These are phyloP conservation scores for Keithomyces neogunnii DNA, from an alignment of 2,329 filamentous ascomycete genomes.

Conservation along the genomic window DNA sequence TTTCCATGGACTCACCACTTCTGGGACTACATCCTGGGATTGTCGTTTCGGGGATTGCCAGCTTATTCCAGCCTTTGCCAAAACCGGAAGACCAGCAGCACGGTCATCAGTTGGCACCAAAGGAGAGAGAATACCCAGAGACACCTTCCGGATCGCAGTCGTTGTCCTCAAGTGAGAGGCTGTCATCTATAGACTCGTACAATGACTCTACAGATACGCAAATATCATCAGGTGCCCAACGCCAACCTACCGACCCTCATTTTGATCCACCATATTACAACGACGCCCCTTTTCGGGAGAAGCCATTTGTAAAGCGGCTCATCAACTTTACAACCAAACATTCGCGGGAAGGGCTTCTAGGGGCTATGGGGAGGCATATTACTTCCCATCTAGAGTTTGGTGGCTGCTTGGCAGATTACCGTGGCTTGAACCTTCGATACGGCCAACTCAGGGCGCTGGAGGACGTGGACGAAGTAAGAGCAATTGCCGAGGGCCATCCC, in stretches of 20 bases:
- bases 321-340: conserved; percentile 79
- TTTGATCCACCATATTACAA: conserved; percentile 73
- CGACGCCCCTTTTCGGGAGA: conserved; percentile 60
- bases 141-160: conserved; percentile 4
- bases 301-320: conserved; percentile 59
- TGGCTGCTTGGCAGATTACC: conserved; percentile 68
- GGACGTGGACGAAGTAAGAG: conserved; percentile 50
- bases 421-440: conserved; percentile 62
- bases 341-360: conserved; percentile 55
- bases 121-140: neutral
- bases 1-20: conserved; percentile 81
- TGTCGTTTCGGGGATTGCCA: conserved; percentile 70
- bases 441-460: conserved; percentile 61
- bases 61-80: conserved; percentile 54
- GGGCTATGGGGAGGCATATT: conserved; percentile 65
- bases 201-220: neutral
- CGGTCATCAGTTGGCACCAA: neutral
- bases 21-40: conserved; percentile 85
- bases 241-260: conserved; percentile 42
- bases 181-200: conserved; percentile 10
- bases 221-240: neutral
- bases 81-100: conserved; percentile 9
- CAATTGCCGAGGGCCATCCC: conserved; percentile 11
- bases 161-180: conserved; percentile 10
- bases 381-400: conserved; percentile 80